Conservation (phyloP, 306 rosid species). For the Prunus dulcis region DNA sequence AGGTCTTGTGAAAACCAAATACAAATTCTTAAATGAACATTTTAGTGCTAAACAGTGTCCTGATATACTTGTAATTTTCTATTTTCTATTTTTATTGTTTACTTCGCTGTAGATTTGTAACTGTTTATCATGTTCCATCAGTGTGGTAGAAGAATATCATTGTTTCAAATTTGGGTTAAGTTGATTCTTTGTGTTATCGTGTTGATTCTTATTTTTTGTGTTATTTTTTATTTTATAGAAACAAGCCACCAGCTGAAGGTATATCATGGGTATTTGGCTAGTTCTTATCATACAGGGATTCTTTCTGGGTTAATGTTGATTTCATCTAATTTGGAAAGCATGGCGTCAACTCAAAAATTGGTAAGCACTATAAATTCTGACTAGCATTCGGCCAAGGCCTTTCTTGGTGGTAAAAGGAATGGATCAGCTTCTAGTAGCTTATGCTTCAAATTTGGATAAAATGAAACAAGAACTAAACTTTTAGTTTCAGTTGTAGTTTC, state of each 20-base stretch:
- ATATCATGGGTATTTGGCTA: conserved; percentile 78
- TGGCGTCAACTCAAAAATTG: conserved; percentile 52
- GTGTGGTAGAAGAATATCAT: neutral
- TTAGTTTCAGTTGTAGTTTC: neutral
- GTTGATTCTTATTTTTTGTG: neutral
- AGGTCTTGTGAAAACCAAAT: too few relatives aligned
- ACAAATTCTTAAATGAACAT: too few relatives aligned
- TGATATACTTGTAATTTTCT: neutral
- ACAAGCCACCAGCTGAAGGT: conserved; percentile 50
- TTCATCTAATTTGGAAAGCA: conserved; percentile 68
- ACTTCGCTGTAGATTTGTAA: neutral
- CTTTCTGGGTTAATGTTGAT: conserved; percentile 79
- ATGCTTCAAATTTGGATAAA: neutral
- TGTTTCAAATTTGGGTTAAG: neutral
- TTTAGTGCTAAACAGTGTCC: neutral
- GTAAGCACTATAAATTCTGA: conserved; percentile 35
- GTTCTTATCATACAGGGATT: conserved; percentile 93
- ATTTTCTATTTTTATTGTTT: neutral
- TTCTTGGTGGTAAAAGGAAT: neutral
- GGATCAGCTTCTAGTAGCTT: neutral
- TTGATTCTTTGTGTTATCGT: neutral
- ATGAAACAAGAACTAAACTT: neutral
- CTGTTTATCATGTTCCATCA: neutral
- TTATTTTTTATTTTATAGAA: conserved; percentile 41
- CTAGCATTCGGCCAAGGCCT: conserved; percentile 4